These are phyloP conservation scores for Calvatia gigantea DNA, from an alignment of 768 basidiomycete species.

Conservation along the genomic window DNA sequence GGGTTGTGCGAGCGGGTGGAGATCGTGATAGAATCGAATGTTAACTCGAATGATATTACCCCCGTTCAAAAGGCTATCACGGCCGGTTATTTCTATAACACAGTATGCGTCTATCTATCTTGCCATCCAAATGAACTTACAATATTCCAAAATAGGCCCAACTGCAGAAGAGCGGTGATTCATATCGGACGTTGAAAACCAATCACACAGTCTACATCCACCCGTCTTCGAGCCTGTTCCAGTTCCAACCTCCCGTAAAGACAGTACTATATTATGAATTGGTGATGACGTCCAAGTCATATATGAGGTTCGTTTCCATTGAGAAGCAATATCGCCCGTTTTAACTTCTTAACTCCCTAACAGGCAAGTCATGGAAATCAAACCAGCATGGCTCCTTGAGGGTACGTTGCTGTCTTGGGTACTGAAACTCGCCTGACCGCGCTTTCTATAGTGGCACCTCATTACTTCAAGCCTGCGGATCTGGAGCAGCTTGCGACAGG, in stretches of 20 bases:
- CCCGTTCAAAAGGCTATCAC: conserved; percentile 95
- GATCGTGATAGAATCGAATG: conserved; percentile 81
- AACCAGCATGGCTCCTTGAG: conserved; percentile 91
- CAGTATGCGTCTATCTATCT: conserved; percentile 43
- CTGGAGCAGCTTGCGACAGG: conserved; percentile 75
- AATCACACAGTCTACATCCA: conserved; percentile 97
- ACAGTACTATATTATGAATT: conserved; percentile 94
- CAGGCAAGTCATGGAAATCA: conserved; percentile 97
- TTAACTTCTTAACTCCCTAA: not conserved
- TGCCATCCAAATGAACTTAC: not conserved
- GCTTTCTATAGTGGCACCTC: conserved; percentile 73
- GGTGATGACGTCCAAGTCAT: conserved; percentile 96
- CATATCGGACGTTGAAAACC: conserved; percentile 94
- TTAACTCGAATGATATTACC: conserved; percentile 89
- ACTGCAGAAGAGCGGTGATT: conserved; percentile 93
- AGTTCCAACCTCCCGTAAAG: conserved; percentile 90
- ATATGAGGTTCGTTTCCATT: conserved; percentile 65
- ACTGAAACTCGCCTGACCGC: conserved; percentile 7
- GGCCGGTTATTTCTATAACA: conserved; percentile 94
- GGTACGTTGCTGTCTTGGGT: conserved; percentile 40
- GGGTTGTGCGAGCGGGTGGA: conserved; percentile 96
- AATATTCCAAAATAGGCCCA: conserved; percentile 56
- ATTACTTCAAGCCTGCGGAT: conserved; percentile 90
- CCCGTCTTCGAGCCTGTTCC: conserved; percentile 93
- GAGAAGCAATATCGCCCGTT: not conserved